These are phyloP conservation scores for Paraphoma chrysanthemicola DNA, from an alignment of 2,329 filamentous ascomycete species.

Conservation along the genomic window DNA sequence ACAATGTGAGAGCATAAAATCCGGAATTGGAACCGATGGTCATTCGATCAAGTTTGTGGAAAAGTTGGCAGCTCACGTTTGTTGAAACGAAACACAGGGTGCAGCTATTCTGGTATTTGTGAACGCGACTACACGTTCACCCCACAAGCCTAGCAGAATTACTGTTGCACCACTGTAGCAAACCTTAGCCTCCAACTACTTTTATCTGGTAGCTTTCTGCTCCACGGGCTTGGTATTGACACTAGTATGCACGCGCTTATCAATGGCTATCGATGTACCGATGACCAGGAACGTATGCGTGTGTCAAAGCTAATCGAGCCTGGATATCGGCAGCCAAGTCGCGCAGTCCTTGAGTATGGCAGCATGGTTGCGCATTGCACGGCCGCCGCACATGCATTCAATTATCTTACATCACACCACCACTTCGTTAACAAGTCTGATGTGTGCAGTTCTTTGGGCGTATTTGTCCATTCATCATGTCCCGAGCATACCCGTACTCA, in stretches of 20 bases:
- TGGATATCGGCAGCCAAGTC: not conserved
- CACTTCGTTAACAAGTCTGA: not conserved
- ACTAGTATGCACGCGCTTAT: not conserved
- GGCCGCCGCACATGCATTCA: not conserved
- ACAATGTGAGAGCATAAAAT: not conserved
- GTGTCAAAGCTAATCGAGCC: not conserved
- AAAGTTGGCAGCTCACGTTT: not conserved
- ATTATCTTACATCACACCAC: not conserved
- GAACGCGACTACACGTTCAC: too few relatives aligned
- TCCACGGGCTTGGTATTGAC: too few relatives aligned
- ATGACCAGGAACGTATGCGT: not conserved
- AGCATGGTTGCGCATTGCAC: too few relatives aligned
- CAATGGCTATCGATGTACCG: not conserved
- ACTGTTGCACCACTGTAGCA: too few relatives aligned
- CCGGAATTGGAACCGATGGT: not conserved
- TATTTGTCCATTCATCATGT: not conserved
- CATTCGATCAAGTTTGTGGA: not conserved
- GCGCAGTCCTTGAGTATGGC: too few relatives aligned
- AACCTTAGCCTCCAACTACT: too few relatives aligned
- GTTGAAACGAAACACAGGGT: not conserved
- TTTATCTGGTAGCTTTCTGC: too few relatives aligned
- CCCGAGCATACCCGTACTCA: not conserved
- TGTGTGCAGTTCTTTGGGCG: not conserved
- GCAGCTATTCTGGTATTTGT: too few relatives aligned
- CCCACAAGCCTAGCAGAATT: too few relatives aligned